These are phyloP conservation scores for Fusarium humuli DNA, from an alignment of 2,329 filamentous ascomycete species.

Conservation along the genomic window DNA sequence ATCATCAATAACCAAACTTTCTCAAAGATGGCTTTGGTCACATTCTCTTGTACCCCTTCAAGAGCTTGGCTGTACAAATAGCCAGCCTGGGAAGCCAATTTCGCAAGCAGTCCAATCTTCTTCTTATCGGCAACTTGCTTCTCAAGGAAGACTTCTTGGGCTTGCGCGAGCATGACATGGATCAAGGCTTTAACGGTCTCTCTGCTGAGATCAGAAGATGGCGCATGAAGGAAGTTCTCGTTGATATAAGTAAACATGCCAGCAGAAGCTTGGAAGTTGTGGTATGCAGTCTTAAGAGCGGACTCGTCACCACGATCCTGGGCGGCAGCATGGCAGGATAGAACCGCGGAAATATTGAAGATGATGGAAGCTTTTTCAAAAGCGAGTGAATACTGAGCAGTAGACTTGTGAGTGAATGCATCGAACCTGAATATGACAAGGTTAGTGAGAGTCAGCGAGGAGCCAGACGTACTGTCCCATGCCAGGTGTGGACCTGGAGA, in stretches of 20 bases:
- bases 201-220: conserved; percentile 92
- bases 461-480: not conserved
- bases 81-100: conserved; percentile 89
- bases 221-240: conserved; percentile 97
- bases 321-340: conserved; percentile 93
- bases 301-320: conserved; percentile 93
- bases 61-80: conserved; percentile 88
- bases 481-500: not conserved
- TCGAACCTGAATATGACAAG: conserved; percentile 78
- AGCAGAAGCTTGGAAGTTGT: conserved; percentile 96
- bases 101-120: conserved; percentile 90
- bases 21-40: conserved; percentile 90
- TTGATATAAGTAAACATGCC: conserved; percentile 99
- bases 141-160: conserved; percentile 96
- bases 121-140: conserved; percentile 94
- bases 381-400: conserved; percentile 93
- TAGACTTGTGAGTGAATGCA: conserved; percentile 99
- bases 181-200: conserved; percentile 97
- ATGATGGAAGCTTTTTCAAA: conserved; percentile 99
- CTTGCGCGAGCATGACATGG: conserved; percentile 91
- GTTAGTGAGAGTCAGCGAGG: conserved; percentile 15
- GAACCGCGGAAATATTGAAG: conserved; percentile 97
- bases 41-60: conserved; percentile 93
- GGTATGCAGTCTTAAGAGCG: conserved; percentile 95
- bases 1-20: conserved; percentile 89